Evolutionary conservation across 768 basidiomycete species (phyloP), one percentile per base, ranked within the genome.

Genomic region (Naganishia kalamii): DNA sequence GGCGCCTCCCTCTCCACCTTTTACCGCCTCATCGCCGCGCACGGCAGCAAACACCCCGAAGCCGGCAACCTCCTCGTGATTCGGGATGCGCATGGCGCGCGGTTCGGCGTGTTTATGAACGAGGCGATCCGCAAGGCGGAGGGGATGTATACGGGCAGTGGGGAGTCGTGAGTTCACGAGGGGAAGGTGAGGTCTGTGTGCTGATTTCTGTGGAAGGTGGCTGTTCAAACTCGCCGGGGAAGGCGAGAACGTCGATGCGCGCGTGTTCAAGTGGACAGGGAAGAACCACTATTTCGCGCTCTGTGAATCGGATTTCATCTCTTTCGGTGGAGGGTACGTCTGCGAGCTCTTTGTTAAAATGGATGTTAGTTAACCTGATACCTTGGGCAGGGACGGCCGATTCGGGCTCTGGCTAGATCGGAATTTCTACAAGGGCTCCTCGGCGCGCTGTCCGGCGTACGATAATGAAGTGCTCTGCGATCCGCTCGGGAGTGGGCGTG

Each of bases 1-100:
- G 94, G 94, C 0, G 92, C 93, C 48, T 93, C 91, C 13, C 81
- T 97, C 15, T 86, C 87, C 48, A 96, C 94, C 0, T 83, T 97
- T 5, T 97, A 96, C 75, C 72, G 71, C 15, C 70, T 72, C 10
- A 71, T 79, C 44, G 71, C 74, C 13, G 66, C 59, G 41, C 74
- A 70, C 43, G 72, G 70, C 19, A 60, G 69, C 17, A 57, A 64
- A 6, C 65, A 71, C 37, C 62, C 66, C 13, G 69, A 54, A 0
- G 37, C 66, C 32, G 70, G 78, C 73, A 33, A 80, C 79, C 37
- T 97, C 11, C 69, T 97, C 0, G 83, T 85, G 6, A 77, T 92
- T 1, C 82, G 81, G 46, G 92, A 92, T 70, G 79, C 84, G 0
- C 77, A 81, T 7, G 86, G 86, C 6, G 79, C 80, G 3, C 52